Evolutionary conservation across 2,329 filamentous ascomycete genomes (phyloP).

Genomic region (Colletotrichum sidae): DNA sequence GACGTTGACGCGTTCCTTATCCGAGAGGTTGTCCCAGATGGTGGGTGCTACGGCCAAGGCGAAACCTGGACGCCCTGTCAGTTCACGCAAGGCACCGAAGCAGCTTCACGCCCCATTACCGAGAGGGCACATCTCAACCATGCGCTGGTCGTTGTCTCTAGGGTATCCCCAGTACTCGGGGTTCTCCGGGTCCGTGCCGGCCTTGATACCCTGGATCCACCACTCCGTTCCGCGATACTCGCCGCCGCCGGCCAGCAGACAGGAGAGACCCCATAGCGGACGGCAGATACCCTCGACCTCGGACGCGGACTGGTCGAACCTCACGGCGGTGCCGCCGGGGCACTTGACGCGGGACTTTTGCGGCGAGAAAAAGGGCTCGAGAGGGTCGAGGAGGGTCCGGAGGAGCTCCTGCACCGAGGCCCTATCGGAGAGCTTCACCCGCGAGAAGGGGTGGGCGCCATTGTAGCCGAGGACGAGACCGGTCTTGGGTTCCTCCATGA

Average conservation of each 20-base stretch:
- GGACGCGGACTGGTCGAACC: constrained; percentile 81
- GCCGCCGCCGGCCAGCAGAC: constrained; percentile 75
- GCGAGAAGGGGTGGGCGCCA: constrained; percentile 66
- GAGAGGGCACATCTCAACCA: constrained; percentile 87
- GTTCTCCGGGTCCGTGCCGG: constrained; percentile 76
- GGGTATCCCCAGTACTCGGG: constrained; percentile 83
- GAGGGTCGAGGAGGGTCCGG: constrained; percentile 74
- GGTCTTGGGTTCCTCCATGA: constrained; percentile 34
- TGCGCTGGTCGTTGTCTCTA: constrained; percentile 81
- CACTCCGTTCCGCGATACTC: constrained; percentile 71
- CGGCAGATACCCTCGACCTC: constrained; percentile 82
- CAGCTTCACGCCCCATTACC: constrained; percentile 50
- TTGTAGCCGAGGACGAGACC: constrained; percentile 61
- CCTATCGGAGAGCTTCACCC: constrained; percentile 61
- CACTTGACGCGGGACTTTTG: constrained; percentile 73
- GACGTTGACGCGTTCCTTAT: constrained; percentile 72
- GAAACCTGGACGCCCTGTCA: constrained; percentile 59
- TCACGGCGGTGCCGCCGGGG: constrained; percentile 76
- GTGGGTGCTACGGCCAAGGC: constrained; percentile 76
- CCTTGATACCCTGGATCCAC: constrained; percentile 77
- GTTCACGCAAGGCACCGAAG: background rate
- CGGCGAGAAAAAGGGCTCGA: constrained; percentile 79
- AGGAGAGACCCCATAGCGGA: constrained; percentile 80
- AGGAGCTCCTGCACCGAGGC: constrained; percentile 71
- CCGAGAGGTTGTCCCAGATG: constrained; percentile 74